phyloP scores from a whole-genome alignment of 148 eudicot species.

The Rhododendron kiyosumense region DNA sequence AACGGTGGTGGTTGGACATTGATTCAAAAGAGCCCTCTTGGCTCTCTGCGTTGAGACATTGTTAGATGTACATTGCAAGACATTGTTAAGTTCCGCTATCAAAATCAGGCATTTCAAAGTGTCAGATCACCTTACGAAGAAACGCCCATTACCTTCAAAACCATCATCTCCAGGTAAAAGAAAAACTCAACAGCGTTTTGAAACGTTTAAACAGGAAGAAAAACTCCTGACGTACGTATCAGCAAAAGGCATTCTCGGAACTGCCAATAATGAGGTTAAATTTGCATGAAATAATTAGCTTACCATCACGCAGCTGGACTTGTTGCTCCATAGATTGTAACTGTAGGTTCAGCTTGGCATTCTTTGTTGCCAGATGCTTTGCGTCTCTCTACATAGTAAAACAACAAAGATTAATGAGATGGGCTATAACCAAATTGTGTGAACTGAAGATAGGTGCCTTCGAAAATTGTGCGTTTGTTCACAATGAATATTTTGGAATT shows the following conservation, averaged over 20 bases:
- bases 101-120: background rate
- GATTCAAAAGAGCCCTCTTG: background rate
- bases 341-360: slow-evolving; percentile 34
- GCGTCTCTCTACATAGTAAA: slow-evolving; percentile 33
- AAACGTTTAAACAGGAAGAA: too few species aligned
- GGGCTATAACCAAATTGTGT: background rate
- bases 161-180: too few species aligned
- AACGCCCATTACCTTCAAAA: too few species aligned
- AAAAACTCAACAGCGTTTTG: background rate
- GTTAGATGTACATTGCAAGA: too few species aligned
- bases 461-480: background rate
- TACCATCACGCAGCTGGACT: slow-evolving; percentile 50
- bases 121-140: too few species aligned
- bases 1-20: background rate
- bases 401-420: background rate
- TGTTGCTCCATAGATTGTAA: slow-evolving; percentile 43
- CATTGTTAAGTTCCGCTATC: too few species aligned
- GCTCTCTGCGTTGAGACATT: too few species aligned
- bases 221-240: background rate
- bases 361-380: slow-evolving; percentile 28
- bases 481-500: too few species aligned
- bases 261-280: background rate
- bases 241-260: background rate
- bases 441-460: background rate
- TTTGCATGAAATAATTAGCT: slow-evolving; percentile 3